These are phyloP conservation scores for Ceriops tagal DNA, from an alignment of 345 rosid genomes.

Conservation along the genomic window DNA sequence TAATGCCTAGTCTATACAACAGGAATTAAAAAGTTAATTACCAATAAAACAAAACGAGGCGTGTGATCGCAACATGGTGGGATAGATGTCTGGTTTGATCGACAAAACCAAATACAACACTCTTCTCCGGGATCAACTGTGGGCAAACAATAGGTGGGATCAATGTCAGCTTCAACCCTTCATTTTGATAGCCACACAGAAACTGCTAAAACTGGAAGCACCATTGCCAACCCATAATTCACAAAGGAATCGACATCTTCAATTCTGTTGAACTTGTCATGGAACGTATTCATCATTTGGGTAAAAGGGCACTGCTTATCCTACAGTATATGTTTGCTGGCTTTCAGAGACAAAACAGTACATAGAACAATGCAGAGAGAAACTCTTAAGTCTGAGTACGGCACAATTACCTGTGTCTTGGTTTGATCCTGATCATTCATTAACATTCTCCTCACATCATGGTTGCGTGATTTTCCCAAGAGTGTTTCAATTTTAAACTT, in stretches of 20 bases:
- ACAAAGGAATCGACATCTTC: conserved; percentile 54
- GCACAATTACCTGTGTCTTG: conserved; percentile 34
- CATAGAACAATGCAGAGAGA: not conserved
- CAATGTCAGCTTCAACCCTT: not conserved
- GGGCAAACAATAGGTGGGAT: too few relatives aligned
- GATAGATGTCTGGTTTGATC: too few relatives aligned
- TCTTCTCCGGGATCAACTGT: too few relatives aligned
- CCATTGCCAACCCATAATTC: conserved; percentile 52
- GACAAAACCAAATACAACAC: too few relatives aligned
- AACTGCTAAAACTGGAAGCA: conserved; percentile 46
- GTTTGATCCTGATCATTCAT: conserved; percentile 21
- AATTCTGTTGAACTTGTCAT: conserved; percentile 34
- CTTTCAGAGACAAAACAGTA: not conserved
- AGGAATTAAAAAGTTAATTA: too few relatives aligned
- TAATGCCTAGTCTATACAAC: too few relatives aligned
- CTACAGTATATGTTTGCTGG: conserved; percentile 33
- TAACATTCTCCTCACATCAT: conserved; percentile 26
- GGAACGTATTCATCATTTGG: conserved; percentile 30
- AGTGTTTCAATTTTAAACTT: conserved; percentile 26
- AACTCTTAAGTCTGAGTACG: not conserved
- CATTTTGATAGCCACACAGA: conserved; percentile 39
- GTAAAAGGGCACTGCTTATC: conserved; percentile 42
- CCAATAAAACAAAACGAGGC: too few relatives aligned
- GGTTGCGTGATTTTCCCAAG: conserved; percentile 28
- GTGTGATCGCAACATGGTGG: too few relatives aligned